Evolutionary conservation across 306 rosid species (phyloP).

Genomic region (Lagenaria siceraria): DNA sequence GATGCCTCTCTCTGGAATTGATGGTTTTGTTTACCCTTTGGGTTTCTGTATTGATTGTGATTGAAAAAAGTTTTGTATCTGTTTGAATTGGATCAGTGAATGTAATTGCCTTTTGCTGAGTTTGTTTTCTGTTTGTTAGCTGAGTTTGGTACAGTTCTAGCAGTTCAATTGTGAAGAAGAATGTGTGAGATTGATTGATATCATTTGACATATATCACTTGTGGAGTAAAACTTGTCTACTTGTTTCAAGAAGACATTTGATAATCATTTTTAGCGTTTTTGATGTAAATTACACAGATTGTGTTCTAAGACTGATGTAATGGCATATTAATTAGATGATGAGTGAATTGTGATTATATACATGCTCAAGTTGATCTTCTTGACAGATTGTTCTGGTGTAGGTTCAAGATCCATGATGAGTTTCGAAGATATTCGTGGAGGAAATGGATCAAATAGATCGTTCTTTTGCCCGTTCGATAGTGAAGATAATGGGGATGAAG

Average conservation of each 20-base stretch:
- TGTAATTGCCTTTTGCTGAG: not conserved
- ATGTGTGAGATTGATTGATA: not conserved
- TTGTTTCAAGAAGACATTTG: not conserved
- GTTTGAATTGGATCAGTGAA: not conserved
- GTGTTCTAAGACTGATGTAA: not conserved
- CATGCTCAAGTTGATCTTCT: not conserved
- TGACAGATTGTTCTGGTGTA: conserved; percentile 6
- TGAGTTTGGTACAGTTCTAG: not conserved
- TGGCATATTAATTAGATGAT: not conserved
- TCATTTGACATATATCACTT: not conserved
- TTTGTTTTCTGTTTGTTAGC: not conserved
- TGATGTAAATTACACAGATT: not conserved
- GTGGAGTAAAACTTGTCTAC: not conserved
- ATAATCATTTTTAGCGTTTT: not conserved
- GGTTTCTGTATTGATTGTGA: not conserved
- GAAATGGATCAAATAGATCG: conserved; percentile 24
- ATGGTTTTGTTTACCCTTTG: not conserved
- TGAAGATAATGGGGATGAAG: conserved; percentile 50
- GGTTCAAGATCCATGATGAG: conserved; percentile 73
- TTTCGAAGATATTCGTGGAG: conserved; percentile 45
- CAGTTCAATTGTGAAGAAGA: not conserved
- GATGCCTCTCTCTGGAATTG: not conserved
- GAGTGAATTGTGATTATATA: not conserved
- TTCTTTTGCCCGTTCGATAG: conserved; percentile 27
- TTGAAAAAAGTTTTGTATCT: not conserved